Percentiles rank a stretch among this genome's conserved stretches.
phyloP scores from a whole-genome alignment of 2,329 filamentous ascomycete genomes.

The Aureobasidium leucospermi region DNA sequence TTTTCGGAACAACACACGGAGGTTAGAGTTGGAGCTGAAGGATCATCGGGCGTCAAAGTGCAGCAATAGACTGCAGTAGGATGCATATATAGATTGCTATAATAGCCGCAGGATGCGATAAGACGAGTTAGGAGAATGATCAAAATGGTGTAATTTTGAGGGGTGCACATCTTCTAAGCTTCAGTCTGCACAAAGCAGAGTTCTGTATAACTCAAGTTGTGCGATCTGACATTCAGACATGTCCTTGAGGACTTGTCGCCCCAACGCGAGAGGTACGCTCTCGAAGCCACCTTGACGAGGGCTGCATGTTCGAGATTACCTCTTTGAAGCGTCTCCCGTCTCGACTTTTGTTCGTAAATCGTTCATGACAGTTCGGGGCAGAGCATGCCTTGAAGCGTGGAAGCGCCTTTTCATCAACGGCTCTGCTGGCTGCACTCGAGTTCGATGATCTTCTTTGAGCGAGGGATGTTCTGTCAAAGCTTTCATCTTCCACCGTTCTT shows the following conservation, averaged over 20 bases:
- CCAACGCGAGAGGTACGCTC: neutral
- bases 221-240: neutral
- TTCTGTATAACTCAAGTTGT: neutral
- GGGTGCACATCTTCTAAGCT: neutral
- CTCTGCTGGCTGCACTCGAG: neutral
- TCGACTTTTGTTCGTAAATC: neutral
- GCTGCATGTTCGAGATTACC: neutral
- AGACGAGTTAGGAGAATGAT: slow-evolving; percentile 8
- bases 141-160: neutral
- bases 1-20: neutral
- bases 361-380: neutral
- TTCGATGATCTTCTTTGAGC: neutral
- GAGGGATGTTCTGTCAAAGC: neutral
- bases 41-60: slow-evolving; percentile 1
- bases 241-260: neutral
- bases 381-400: neutral
- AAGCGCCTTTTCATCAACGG: neutral
- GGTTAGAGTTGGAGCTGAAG: slow-evolving; percentile 2
- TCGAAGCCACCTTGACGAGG: neutral
- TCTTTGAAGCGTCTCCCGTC: neutral
- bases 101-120: slow-evolving; percentile 6
- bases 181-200: neutral
- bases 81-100: slow-evolving; percentile 4
- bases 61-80: slow-evolving; percentile 4
- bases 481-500: slow-evolving; percentile 33